Evolutionary conservation across 2,329 filamentous ascomycete genomes (phyloP).

Genomic region (Fusarium caatingaense): DNA sequence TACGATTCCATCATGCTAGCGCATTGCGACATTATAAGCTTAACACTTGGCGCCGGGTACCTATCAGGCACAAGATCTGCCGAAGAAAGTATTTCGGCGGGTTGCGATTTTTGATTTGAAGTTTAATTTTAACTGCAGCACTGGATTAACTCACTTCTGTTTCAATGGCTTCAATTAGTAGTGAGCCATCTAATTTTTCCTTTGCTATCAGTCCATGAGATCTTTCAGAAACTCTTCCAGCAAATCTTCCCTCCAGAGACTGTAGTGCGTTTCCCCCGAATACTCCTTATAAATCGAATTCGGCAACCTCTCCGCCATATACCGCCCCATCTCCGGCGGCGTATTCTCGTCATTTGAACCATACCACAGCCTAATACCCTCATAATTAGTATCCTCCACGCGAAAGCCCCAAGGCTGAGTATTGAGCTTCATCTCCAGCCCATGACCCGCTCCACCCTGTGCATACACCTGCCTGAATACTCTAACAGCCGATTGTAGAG

Average conservation of each 20-base stretch:
- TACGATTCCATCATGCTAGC: not conserved
- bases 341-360: not conserved
- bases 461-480: not conserved
- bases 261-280: not conserved
- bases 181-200: too few relatives aligned
- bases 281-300: not conserved
- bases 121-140: too few relatives aligned
- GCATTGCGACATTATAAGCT: not conserved
- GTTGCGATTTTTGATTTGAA: too few relatives aligned
- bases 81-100: too few relatives aligned
- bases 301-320: not conserved
- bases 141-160: too few relatives aligned
- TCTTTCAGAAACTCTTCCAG: too few relatives aligned
- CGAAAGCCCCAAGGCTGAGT: not conserved
- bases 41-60: too few relatives aligned
- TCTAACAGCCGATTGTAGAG: not conserved
- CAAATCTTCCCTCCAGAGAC: too few relatives aligned
- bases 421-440: not conserved
- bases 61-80: too few relatives aligned
- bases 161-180: too few relatives aligned
- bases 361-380: not conserved
- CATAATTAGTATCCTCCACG: not conserved
- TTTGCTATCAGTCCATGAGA: too few relatives aligned
- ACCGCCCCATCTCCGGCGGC: not conserved
- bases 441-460: accelerated